Evolutionary conservation across 345 rosid genomes (phyloP), one percentile per base, ranked within the genome.

Genomic region (Erodium maritimum): DNA sequence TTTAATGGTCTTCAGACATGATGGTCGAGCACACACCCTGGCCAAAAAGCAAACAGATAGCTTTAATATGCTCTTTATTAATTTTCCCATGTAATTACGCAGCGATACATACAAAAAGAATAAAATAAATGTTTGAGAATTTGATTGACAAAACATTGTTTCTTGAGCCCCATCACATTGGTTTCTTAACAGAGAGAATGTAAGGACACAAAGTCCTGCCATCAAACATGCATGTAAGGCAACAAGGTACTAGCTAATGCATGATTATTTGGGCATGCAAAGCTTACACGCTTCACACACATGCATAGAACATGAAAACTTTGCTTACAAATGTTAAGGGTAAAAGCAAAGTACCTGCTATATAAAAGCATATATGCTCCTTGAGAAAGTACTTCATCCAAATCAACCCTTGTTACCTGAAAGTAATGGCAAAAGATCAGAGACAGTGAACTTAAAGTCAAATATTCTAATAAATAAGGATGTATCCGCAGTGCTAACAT

Each of bases 291-390:
- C n/a, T 3, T 3, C 34, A 29, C 5, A 29, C 5, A 3, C 34
- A 29, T 29, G 34, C 5, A 29, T 8, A 29, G 3, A 29, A 29
- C 34, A 3, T 29, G 34, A n/a, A n/a, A n/a, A 5, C 0, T 22
- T 58, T 7, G 12, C 48, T 42, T 42, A 17, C 56, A 25, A 18
- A 63, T 23, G 55, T 50, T 21, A 33, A 9, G 54, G 57, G 21
- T 14, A 58, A 54, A 16, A 11, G 48, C 8, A 29, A 10, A 42
- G 48, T 65, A 93, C 99, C 99, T 87, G 86, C 81, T 84, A 67
- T 94, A 94, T 58, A 90, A 71, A 65, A 94, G 96, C 99, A 94
- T 90, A 69, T 90, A 94, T 54, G 99, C 97, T 64, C 91, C 80
- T 75, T 87, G 84, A 64, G 96, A 83, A 75, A 90, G 95, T 11